phyloP scores from a whole-genome alignment of 202 grass and related monocot genomes.

The Zizania palustris region DNA sequence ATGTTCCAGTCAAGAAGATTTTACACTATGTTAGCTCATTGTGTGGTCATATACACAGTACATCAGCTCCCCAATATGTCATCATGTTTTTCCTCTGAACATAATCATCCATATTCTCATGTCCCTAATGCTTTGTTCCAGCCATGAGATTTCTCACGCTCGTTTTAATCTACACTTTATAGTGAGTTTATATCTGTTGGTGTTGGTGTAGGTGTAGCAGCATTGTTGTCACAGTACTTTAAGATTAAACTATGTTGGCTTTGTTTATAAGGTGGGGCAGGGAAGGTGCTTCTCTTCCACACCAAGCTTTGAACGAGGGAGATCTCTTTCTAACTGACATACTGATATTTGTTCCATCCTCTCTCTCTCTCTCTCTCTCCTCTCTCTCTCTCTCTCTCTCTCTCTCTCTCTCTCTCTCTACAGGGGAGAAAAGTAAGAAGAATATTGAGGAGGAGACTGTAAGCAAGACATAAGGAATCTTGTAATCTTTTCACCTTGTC shows the following conservation, averaged over 20 bases:
- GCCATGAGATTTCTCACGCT: background rate
- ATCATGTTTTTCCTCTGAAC: too few species aligned
- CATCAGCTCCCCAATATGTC: background rate
- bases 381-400: too few species aligned
- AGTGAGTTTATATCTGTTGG: background rate
- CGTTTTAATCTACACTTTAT: background rate
- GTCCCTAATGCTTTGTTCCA: background rate
- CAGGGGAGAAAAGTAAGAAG: slow-evolving; percentile 14
- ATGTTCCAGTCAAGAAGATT: slow-evolving; percentile 18
- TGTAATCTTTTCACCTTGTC: slow-evolving; percentile 84
- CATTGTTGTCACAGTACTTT: slow-evolving; percentile 37
- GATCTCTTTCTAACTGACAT: slow-evolving; percentile 73
- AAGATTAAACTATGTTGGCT: slow-evolving; percentile 48
- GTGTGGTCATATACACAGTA: background rate
- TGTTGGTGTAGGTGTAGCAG: slow-evolving; percentile 19
- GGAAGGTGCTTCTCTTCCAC: slow-evolving; percentile 74
- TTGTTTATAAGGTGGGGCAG: slow-evolving; percentile 41
- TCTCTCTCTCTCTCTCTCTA: slow-evolving; percentile 18
- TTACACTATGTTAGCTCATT: slow-evolving; percentile 8
- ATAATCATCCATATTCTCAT: too few species aligned
- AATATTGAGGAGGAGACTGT: background rate
- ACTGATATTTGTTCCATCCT: slow-evolving; percentile 58
- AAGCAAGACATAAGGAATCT: slow-evolving; percentile 67
- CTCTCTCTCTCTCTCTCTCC: too few species aligned
- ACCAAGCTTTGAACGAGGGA: slow-evolving; percentile 78